Evolutionary conservation across 371 early-diverging fungal species (phyloP), one percentile per base, ranked within the genome.

Genomic region (Conidiobolus incongruus): DNA sequence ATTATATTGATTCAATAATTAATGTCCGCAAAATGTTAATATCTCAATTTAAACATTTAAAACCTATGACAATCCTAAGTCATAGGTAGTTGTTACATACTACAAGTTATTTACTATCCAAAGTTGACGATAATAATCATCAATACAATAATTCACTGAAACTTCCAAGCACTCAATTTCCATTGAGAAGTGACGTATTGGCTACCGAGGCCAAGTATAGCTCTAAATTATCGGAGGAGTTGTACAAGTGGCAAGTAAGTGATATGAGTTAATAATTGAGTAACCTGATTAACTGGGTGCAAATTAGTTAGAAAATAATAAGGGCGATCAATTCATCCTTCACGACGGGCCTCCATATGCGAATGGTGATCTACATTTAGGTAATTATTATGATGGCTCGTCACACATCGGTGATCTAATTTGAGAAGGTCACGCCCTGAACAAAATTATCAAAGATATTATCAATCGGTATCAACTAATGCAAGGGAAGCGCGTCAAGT

Each of bases 331-430:
- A 19, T 87, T 78, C 59, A 62, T 83, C n/a, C 70, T 90, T 39
- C 92, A 90, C 51, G 95, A 95, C 59, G 94, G 96, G 1, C 96
- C 96, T 28, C 96, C 96, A 11, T 95, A 90, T 61, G 94, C 93
- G 28, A 91, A 91, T 51, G 96, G 94, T 34, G 70, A 79, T 44
- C 72, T 92, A 12, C 93, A 95, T 54, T 75, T 79, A 36, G 92
- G 66, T 66, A 58, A 46, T 10, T 26, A 30, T 7, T 30, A 7
- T 5, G 30, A 30, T 7, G 12, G 12, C 5, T 7, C 12, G 15
- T 35, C 5, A 4, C 4, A 13, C 16, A 13, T 35, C 15, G 5
- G 15, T 10, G 15, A 35, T 35, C 5, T 4, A 10, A 10, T 35
- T 35, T 35, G 4, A 10, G 35, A 16, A 66, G 76, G 94, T 7